Conservation (phyloP, 2,329 filamentous ascomycete species). For the Neophaeococcomyces aloes region DNA sequence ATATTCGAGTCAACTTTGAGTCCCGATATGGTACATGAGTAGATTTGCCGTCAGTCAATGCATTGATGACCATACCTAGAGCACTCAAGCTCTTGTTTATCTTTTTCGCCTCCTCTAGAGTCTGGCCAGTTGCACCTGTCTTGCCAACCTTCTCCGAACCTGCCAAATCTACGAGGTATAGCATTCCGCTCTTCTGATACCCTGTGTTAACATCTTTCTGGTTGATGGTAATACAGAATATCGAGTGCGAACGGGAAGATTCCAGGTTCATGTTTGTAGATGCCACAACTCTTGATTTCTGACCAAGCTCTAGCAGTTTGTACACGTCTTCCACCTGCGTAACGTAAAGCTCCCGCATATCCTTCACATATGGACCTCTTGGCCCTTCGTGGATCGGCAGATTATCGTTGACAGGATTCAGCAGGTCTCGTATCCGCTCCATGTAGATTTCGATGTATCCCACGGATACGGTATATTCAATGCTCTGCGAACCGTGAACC, state of each 20-base stretch:
- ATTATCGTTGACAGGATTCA: conserved; percentile 90
- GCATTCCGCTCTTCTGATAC: conserved; percentile 87
- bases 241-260: conserved; percentile 94
- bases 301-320: conserved; percentile 90
- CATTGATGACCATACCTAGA: conserved; percentile 97
- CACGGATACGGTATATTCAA: conserved; percentile 96
- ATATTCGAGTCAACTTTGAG: conserved; percentile 90
- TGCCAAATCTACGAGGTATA: conserved; percentile 95
- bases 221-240: conserved; percentile 91
- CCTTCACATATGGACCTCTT: conserved; percentile 93
- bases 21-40: conserved; percentile 94
- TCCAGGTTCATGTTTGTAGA: conserved; percentile 99
- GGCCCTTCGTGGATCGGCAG: conserved; percentile 97
- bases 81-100: conserved; percentile 99
- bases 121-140: conserved; percentile 94
- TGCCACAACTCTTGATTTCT: conserved; percentile 77
- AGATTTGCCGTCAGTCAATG: conserved; percentile 92
- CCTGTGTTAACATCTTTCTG: conserved; percentile 97
- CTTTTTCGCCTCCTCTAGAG: conserved; percentile 96
- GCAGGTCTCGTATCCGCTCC: conserved; percentile 90
- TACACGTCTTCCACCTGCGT: conserved; percentile 93
- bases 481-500: conserved; percentile 69
- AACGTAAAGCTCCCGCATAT: conserved; percentile 86
- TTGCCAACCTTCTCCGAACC: conserved; percentile 98
- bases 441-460: conserved; percentile 99